Base-by-base conservation (phyloP, 225 moss, liverwort and hornwort species). In the Ulota crispa region DNA sequence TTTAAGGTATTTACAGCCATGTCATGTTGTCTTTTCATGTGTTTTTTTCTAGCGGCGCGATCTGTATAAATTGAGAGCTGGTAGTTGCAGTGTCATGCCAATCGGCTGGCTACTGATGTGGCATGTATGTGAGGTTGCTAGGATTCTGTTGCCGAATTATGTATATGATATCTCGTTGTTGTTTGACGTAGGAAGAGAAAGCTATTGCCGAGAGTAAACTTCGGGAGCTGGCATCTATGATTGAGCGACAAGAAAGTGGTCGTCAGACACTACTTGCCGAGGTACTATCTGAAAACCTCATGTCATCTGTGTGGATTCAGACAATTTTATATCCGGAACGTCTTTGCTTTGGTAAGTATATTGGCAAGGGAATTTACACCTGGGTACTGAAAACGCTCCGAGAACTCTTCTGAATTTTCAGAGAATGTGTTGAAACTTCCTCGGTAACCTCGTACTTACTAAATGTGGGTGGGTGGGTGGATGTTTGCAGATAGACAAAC, bases 181-280 rank as follows among this genome's bases (percentile, higher is more conserved):
- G 23, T 30, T 53, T 85, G 64, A 39, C 10, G 6, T 78, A 93
- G 96, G 84, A 84, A 82, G 94, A 92, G 78, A 91, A 83, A 73
- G 82, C 69, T 36, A 88, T 87, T 84, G 85, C 83, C 60, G 96
- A 96, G 78, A 78, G 68, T 34, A 94, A 96, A 84, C 84, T 99
- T 68, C 92, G 89, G 77, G 94, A 99, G 86, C 88, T 99, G 78
- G 96, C 96, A 63, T 89, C 83, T 63, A 96, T 96, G 94, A 89
- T 99, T 78, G 99, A 99, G 78, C 85, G 96, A 53, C 87, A 94
- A 82, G 99, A 99, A 84, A 85, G 81, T 76, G 96, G 96, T 73
- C 94, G 94, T 64, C 99, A 94, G 81, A 96, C 82, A 47, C 83
- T 99, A 70, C 88, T 99, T 75, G 90, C 87, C 65, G 99, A 99